A percentile compares a stretch with the other conserved stretches of the same genome.
Evolutionary conservation across 495 filamentous ascomycete species (phyloP).

Genomic region (Venustampulla echinocandica): DNA sequence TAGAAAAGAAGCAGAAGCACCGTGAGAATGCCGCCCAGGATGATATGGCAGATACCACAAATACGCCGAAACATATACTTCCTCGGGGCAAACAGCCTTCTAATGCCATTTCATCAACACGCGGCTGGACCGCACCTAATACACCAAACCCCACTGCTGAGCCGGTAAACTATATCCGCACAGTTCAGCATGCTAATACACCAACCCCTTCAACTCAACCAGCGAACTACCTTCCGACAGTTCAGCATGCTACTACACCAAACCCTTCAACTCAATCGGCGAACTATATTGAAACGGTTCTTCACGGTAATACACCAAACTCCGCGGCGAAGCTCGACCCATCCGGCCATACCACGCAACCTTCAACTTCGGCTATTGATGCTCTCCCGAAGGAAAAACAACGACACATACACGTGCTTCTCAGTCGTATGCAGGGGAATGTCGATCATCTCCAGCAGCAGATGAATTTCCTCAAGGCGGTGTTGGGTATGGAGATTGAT

Average conservation of each 20-base stretch:
- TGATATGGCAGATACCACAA: not conserved
- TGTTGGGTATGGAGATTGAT: conserved; percentile 12
- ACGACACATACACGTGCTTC: conserved; percentile 14
- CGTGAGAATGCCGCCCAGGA: not conserved
- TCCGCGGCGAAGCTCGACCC: not conserved
- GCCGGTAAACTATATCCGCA: not conserved
- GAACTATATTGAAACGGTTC: not conserved
- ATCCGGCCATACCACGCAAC: not conserved
- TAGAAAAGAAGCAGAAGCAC: conserved; percentile 6
- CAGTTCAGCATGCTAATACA: not conserved
- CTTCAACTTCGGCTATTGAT: conserved; percentile 9
- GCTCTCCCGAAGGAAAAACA: conserved; percentile 15
- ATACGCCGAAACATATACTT: not conserved
- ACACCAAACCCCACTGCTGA: not conserved
- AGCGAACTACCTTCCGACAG: not conserved
- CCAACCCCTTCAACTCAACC: not conserved
- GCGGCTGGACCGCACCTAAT: not conserved
- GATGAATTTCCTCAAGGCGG: conserved; percentile 9
- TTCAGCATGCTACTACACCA: not conserved
- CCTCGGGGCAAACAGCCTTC: too few species aligned
- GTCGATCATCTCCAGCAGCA: conserved; percentile 19
- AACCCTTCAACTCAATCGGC: not conserved
- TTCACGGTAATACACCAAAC: not conserved
- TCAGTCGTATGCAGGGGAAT: conserved; percentile 15
- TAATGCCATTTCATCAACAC: too few species aligned